A percentile compares a stretch with the other conserved stretches of the same genome.
Conservation (phyloP, 352 stramenopile species). For the Pelagophyceae sp. region DNA sequence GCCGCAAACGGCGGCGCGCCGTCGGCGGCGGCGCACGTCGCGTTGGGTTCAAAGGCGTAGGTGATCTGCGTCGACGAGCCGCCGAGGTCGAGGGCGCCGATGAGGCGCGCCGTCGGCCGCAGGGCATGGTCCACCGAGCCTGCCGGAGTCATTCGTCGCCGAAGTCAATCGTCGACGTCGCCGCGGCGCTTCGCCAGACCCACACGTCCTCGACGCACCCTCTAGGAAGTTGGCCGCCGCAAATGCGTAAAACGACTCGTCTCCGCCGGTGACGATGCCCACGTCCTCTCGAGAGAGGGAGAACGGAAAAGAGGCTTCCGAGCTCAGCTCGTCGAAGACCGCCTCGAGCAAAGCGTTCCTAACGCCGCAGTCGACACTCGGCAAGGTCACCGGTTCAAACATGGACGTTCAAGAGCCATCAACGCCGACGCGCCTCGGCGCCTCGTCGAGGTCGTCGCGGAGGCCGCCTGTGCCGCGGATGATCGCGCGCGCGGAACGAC, state of each 20-base stretch:
- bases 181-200: too few relatives aligned
- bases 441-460: not conserved
- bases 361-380: too few relatives aligned
- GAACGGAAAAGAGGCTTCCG: not conserved
- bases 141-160: not conserved
- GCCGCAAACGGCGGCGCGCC: not conserved
- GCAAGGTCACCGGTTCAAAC: too few relatives aligned
- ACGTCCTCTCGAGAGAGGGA: not conserved
- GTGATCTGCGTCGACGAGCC: not conserved
- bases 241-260: constrained; percentile 11
- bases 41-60: not conserved
- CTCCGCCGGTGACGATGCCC: not conserved
- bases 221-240: not conserved
- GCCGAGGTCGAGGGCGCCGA: not conserved
- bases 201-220: not conserved
- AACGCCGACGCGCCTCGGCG: too few relatives aligned
- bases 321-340: not conserved
- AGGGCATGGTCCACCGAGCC: not conserved
- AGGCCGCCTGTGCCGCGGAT: not conserved
- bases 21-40: not conserved
- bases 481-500: not conserved
- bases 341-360: not conserved
- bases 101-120: not conserved
- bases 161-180: too few relatives aligned
- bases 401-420: too few relatives aligned